Conservation (phyloP, 495 filamentous ascomycete species). For the Neurospora sp. region DNA sequence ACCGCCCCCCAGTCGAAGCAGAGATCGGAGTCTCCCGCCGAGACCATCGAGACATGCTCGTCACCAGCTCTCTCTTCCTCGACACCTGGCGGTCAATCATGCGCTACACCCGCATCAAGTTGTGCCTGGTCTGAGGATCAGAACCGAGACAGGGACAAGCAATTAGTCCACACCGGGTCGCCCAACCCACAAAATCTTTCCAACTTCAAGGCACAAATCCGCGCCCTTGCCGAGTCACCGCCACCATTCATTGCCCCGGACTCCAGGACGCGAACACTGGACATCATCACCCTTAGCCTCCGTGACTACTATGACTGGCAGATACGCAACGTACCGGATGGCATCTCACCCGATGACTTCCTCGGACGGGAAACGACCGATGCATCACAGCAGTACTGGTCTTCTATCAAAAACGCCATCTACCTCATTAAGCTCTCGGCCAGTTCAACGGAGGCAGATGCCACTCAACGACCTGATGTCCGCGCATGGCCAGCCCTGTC, state of each 20-base stretch:
- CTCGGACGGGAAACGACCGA: constrained; percentile 11
- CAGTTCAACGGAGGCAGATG: constrained; percentile 6
- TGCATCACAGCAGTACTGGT: constrained; percentile 20
- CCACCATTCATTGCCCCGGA: constrained; percentile 12
- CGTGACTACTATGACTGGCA: constrained; percentile 24
- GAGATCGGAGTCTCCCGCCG: constrained; percentile 1
- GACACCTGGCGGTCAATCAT: constrained; percentile 4
- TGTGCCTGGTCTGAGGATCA: constrained; percentile 7
- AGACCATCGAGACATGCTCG: background rate
- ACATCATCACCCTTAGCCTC: constrained; percentile 18
- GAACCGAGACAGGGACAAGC: background rate
- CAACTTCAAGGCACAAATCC: constrained; percentile 15
- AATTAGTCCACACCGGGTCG: constrained; percentile 2
- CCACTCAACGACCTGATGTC: constrained; percentile 8
- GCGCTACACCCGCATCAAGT: constrained; percentile 10
- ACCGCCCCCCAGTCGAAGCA: background rate
- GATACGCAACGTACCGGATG: constrained; percentile 15
- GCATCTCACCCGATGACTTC: constrained; percentile 20
- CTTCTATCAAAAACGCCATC: constrained; percentile 20
- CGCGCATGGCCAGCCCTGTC: constrained; percentile 19
- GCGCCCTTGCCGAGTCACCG: constrained; percentile 9
- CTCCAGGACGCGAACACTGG: constrained; percentile 13
- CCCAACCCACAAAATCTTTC: constrained; percentile 7
- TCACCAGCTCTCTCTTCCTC: constrained; percentile 2
- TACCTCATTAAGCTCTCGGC: constrained; percentile 22